These are phyloP conservation scores for Albizia julibrissin DNA, from an alignment of 306 rosid genomes.

Conservation along the genomic window DNA sequence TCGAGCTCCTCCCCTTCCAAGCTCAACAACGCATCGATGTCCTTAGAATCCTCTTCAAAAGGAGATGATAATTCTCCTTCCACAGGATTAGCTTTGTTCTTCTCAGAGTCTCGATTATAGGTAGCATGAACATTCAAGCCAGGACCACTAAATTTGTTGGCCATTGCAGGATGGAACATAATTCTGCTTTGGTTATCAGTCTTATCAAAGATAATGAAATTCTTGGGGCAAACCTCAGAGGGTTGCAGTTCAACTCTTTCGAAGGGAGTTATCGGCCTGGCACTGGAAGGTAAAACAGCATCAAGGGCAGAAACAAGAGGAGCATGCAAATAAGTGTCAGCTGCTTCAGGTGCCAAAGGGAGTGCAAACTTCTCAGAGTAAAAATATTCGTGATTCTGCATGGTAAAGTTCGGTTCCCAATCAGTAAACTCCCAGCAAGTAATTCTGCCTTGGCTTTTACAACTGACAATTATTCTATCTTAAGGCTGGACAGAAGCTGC, in stretches of 20 bases:
- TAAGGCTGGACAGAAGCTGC: slow-evolving; percentile 43
- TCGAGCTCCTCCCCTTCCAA: slow-evolving; percentile 71
- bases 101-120: slow-evolving; percentile 47
- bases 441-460: slow-evolving; percentile 39
- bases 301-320: slow-evolving; percentile 62
- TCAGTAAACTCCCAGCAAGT: slow-evolving; percentile 36
- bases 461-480: slow-evolving; percentile 45
- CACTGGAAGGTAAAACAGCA: slow-evolving; percentile 59
- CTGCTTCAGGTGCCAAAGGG: slow-evolving; percentile 57
- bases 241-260: slow-evolving; percentile 78
- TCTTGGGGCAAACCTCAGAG: slow-evolving; percentile 84
- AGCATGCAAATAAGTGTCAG: slow-evolving; percentile 51
- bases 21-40: slow-evolving; percentile 90
- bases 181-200: slow-evolving; percentile 79
- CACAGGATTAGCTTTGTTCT: slow-evolving; percentile 37
- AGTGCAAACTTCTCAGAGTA: slow-evolving; percentile 51
- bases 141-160: slow-evolving; percentile 61
- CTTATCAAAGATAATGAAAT: slow-evolving; percentile 83
- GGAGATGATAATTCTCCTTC: slow-evolving; percentile 62
- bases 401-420: slow-evolving; percentile 40
- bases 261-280: slow-evolving; percentile 57
- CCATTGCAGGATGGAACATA: slow-evolving; percentile 79
- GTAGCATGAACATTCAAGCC: slow-evolving; percentile 53
- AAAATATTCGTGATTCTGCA: slow-evolving; percentile 72
- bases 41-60: slow-evolving; percentile 72